Evolutionary conservation across 2,329 filamentous ascomycete genomes (phyloP).

Genomic region (Didymella pinodella): DNA sequence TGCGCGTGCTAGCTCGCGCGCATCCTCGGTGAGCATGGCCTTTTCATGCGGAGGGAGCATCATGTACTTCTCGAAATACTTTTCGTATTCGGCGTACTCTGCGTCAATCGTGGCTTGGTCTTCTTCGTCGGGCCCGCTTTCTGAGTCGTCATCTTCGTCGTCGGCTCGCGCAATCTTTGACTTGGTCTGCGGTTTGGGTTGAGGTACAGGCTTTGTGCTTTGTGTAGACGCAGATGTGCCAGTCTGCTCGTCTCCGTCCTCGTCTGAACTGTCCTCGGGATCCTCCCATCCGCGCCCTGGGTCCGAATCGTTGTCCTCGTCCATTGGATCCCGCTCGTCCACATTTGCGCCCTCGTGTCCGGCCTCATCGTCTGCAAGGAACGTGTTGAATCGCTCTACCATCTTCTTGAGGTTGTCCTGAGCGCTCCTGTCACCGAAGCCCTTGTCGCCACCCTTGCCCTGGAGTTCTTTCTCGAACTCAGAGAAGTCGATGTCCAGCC

Average conservation of each 20-base stretch:
- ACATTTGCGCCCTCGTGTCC: slow-evolving; percentile 80
- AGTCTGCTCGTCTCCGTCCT: slow-evolving; percentile 40
- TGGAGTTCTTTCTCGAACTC: slow-evolving; percentile 85
- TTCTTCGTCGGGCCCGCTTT: slow-evolving; percentile 63
- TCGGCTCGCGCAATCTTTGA: slow-evolving; percentile 51
- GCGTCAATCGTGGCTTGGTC: slow-evolving; percentile 72
- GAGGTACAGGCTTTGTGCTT: slow-evolving; percentile 58
- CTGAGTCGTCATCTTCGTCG: slow-evolving; percentile 51
- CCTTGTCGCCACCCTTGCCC: slow-evolving; percentile 52
- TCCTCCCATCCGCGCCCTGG: slow-evolving; percentile 54
- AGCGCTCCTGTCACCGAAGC: slow-evolving; percentile 70
- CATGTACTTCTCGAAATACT: slow-evolving; percentile 87
- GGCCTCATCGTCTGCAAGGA: slow-evolving; percentile 84
- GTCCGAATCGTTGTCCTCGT: slow-evolving; percentile 66
- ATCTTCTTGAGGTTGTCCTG: slow-evolving; percentile 86
- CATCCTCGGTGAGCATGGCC: slow-evolving; percentile 44
- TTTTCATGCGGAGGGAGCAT: slow-evolving; percentile 61
- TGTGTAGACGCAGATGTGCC: not conserved
- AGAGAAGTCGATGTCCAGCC: slow-evolving; percentile 90
- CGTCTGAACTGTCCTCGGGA: slow-evolving; percentile 54
- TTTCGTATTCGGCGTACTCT: slow-evolving; percentile 75
- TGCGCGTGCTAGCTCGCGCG: slow-evolving; percentile 48
- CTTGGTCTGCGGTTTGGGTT: slow-evolving; percentile 66
- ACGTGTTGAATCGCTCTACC: slow-evolving; percentile 90
- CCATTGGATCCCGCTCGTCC: slow-evolving; percentile 67